phyloP scores from a whole-genome alignment of 768 basidiomycete genomes.

The Collybia sp. region DNA sequence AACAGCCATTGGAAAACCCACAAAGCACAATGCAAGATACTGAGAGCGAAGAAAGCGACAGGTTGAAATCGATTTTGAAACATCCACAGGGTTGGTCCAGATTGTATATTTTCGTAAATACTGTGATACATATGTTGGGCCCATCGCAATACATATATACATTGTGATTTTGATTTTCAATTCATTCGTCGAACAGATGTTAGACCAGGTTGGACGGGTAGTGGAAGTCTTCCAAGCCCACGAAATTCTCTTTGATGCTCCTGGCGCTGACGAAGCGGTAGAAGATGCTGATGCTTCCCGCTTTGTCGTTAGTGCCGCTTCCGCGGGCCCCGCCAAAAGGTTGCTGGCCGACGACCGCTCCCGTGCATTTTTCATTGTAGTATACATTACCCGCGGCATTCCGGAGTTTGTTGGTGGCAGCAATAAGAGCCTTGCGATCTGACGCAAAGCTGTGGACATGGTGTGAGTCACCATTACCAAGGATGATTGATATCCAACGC shows the following conservation, averaged over 20 bases:
- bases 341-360: slow-evolving; percentile 96
- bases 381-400: slow-evolving; percentile 96
- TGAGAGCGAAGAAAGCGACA: too few relatives aligned
- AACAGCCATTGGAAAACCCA: slow-evolving; percentile 28
- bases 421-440: slow-evolving; percentile 76
- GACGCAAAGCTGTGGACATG: slow-evolving; percentile 61
- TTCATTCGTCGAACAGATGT: slow-evolving; percentile 4
- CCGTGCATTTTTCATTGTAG: slow-evolving; percentile 98
- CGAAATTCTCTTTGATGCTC: slow-evolving; percentile 97
- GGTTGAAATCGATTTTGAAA: too few relatives aligned
- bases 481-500: slow-evolving; percentile 20
- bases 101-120: too few relatives aligned
- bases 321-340: slow-evolving; percentile 94
- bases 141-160: too few relatives aligned
- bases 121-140: too few relatives aligned
- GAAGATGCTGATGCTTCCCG: slow-evolving; percentile 69
- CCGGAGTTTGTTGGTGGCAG: slow-evolving; percentile 77
- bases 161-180: too few relatives aligned
- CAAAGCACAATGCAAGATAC: slow-evolving; percentile 7
- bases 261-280: slow-evolving; percentile 82
- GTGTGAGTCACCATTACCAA: slow-evolving; percentile 7
- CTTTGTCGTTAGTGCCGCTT: slow-evolving; percentile 98
- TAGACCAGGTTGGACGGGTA: slow-evolving; percentile 88
- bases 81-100: too few relatives aligned
- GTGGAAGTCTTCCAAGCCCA: slow-evolving; percentile 68